A percentile compares a stretch with the other conserved stretches of the same genome.
Conservation (phyloP, 2,329 filamentous ascomycete genomes). For the Diplodia mutila region DNA sequence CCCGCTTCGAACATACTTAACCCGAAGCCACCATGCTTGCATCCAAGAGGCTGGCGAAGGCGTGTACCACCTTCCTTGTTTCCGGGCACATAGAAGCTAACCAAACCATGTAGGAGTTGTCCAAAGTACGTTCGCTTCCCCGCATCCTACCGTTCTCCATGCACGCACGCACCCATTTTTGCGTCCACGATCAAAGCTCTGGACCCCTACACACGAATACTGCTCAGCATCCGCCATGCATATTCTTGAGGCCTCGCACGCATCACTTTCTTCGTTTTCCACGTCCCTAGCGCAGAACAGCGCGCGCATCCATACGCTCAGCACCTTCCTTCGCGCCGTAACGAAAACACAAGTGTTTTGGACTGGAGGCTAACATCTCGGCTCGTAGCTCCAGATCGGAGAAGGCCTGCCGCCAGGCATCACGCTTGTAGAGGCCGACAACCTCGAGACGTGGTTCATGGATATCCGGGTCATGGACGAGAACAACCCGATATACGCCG, state of each 20-base stretch:
- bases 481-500: slow-evolving; percentile 82
- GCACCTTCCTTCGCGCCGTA: background rate
- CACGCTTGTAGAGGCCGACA: slow-evolving; percentile 76
- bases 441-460: slow-evolving; percentile 87
- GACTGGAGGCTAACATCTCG: background rate
- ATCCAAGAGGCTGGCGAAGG: slow-evolving; percentile 63
- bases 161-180: background rate
- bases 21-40: slow-evolving; percentile 49
- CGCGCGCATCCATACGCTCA: background rate
- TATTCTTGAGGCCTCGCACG: too few species aligned
- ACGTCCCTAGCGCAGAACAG: background rate
- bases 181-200: background rate
- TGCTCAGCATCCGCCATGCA: background rate
- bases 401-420: slow-evolving; percentile 69
- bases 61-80: background rate
- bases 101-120: slow-evolving; percentile 23
- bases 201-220: background rate
- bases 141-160: background rate
- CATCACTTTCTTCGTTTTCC: background rate
- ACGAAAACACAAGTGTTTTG: background rate
- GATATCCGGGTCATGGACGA: slow-evolving; percentile 91
- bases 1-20: background rate
- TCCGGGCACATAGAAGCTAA: background rate
- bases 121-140: slow-evolving; percentile 30
- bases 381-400: slow-evolving; percentile 52